Conservation (phyloP, 148 eudicot species). For the Cornus kousa region DNA sequence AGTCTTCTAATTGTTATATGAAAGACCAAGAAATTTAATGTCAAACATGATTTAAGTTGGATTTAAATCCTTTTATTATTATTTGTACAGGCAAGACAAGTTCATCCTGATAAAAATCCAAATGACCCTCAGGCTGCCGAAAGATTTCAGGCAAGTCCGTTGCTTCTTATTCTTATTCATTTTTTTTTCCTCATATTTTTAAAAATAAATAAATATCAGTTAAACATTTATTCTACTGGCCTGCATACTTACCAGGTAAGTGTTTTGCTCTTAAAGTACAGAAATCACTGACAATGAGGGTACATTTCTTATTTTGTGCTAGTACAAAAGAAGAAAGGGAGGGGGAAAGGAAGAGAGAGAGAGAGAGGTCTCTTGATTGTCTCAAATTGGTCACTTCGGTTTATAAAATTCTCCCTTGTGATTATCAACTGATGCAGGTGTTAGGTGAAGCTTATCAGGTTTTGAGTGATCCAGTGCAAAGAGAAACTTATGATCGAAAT, state of each 20-base stretch:
- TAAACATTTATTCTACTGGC: background rate
- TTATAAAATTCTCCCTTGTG: background rate
- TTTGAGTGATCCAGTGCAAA: constrained; percentile 77
- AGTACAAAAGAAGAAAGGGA: no score
- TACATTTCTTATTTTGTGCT: background rate
- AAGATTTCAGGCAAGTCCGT: constrained; percentile 77
- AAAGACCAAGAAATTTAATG: background rate
- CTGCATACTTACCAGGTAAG: background rate
- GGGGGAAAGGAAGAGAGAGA: background rate
- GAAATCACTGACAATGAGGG: background rate
- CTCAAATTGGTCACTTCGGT: background rate
- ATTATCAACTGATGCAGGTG: constrained; percentile 35
- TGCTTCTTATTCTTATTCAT: background rate
- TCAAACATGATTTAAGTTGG: background rate
- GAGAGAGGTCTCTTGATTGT: background rate
- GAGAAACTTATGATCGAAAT: constrained; percentile 81
- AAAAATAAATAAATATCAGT: no score
- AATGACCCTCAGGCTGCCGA: constrained; percentile 90
- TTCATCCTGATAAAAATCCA: constrained; percentile 91
- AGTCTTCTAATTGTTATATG: background rate
- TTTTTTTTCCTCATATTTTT: background rate
- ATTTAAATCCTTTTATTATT: background rate
- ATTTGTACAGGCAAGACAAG: constrained; percentile 73
- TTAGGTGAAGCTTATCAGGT: constrained; percentile 96
- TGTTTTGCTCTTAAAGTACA: background rate